Base-by-base conservation (phyloP, 2,329 filamentous ascomycete genomes). In the Ceratocystiopsis brevicomis region DNA sequence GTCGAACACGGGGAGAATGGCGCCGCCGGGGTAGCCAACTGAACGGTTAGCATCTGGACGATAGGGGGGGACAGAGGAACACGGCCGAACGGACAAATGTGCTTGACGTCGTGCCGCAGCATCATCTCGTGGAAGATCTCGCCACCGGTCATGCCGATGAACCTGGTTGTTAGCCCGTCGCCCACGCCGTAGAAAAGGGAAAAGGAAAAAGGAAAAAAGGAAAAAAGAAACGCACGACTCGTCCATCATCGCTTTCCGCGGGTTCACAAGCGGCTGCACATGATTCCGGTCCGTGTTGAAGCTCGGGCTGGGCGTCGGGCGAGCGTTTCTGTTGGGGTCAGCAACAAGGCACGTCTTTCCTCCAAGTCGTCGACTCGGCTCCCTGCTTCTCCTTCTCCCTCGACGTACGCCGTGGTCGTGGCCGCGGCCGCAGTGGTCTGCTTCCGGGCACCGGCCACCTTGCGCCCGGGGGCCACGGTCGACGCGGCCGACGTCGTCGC, bases 121-220 rank as follows among this genome's bases (percentile, higher is more conserved):
- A 98, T 95, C 88, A 96, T 96, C 65, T 96, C 88, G 62, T 96
- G 87, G 63, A 96, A 94, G 54, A 96, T 95, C 62, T 95, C 80
- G 57, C 90, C 90, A 57, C 90, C 88, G 41, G 77, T 93, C 71
- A 87, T 88, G 50, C 88, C 88, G 56, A 96, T 85, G 61, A 96
- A 93, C 47, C 79, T 84, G 44, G 45, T 53, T 51, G 51, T 44
- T 25, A 42, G 37, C 17, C 14, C 34, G 40, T 44, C 37, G 40
- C 47, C 21, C 18, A 40, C 41, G n/a, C 17, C 19, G 21, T 30
- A 25, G 19, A 17, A 44, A 36, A 30, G 44, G 12, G n/a, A n/a
- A n/a, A n/a, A n/a, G n/a, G 21, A 14, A 32, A 10, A 13, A 32
- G n/a, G 41, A 16, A 6, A 13, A 19, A 8, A 46, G 44, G 49